Evolutionary conservation across 1,284 basidiomycete genomes (phyloP).

Genomic region (Malassezia vespertilionis): DNA sequence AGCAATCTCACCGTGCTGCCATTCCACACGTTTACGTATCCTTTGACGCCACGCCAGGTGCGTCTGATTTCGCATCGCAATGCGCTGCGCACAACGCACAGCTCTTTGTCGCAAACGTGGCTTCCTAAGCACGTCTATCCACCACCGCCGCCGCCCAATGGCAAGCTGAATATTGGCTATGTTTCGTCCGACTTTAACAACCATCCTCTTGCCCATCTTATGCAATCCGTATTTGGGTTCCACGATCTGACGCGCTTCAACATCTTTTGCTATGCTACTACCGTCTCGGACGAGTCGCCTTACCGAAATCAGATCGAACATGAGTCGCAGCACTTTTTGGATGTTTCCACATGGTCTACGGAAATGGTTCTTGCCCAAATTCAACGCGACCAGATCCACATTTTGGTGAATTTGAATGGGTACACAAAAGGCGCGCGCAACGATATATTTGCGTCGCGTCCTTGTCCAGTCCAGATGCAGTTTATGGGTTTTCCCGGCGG

Average conservation of each 20-base stretch:
- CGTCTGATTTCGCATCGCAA: conserved; percentile 57
- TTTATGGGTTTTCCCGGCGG: conserved; percentile 53
- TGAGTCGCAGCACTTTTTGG: conserved; percentile 52
- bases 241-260: conserved; percentile 53
- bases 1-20: conserved; percentile 55
- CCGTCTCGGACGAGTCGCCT: conserved; percentile 53
- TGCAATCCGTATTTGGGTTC: conserved; percentile 56
- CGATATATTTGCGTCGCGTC: conserved; percentile 57
- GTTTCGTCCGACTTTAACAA: conserved; percentile 58
- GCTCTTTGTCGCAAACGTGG: conserved; percentile 53
- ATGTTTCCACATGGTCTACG: conserved; percentile 53
- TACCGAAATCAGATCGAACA: conserved; percentile 55
- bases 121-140: conserved; percentile 53
- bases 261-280: conserved; percentile 56
- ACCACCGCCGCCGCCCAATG: conserved; percentile 53
- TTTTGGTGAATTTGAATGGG: conserved; percentile 56
- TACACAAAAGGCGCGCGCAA: conserved; percentile 60
- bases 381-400: conserved; percentile 54
- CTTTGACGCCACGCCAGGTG: conserved; percentile 52
- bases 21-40: conserved; percentile 57
- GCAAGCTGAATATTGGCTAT: conserved; percentile 55
- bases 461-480: conserved; percentile 56
- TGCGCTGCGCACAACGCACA: conserved; percentile 55
- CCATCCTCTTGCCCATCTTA: conserved; percentile 58
- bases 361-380: conserved; percentile 52